These are phyloP conservation scores for Paecilomyces niveus DNA, from an alignment of 2,329 filamentous ascomycete genomes.

Conservation along the genomic window DNA sequence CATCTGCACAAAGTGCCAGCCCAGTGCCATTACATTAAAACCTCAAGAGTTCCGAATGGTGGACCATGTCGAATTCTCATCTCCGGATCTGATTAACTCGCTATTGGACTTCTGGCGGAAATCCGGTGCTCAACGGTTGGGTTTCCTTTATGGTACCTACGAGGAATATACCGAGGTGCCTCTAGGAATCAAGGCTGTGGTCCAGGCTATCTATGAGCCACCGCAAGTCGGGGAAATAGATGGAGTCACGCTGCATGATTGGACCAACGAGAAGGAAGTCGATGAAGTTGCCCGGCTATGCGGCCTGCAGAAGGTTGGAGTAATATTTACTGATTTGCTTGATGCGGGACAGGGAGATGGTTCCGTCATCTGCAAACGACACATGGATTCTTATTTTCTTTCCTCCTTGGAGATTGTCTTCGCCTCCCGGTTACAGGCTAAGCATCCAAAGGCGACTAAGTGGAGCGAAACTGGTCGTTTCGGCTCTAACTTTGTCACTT, in stretches of 20 bases:
- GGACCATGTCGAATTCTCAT: slow-evolving; percentile 94
- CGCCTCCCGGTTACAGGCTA: slow-evolving; percentile 77
- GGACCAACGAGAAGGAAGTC: slow-evolving; percentile 76
- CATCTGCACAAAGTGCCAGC: slow-evolving; percentile 97
- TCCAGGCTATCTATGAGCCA: slow-evolving; percentile 95
- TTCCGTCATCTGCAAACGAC: slow-evolving; percentile 86
- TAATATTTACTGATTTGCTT: slow-evolving; percentile 89
- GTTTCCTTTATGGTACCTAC: slow-evolving; percentile 86
- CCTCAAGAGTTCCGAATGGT: slow-evolving; percentile 94
- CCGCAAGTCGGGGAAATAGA: slow-evolving; percentile 86
- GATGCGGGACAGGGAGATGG: slow-evolving; percentile 77
- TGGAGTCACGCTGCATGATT: slow-evolving; percentile 75
- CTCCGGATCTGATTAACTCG: slow-evolving; percentile 75
- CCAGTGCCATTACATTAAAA: slow-evolving; percentile 90
- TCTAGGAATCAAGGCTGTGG: slow-evolving; percentile 86
- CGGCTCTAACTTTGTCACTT: slow-evolving; percentile 95
- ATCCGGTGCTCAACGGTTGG: slow-evolving; percentile 75
- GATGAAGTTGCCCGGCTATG: slow-evolving; percentile 75
- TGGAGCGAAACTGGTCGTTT: slow-evolving; percentile 95
- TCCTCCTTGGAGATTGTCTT: slow-evolving; percentile 90
- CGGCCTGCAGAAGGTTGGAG: slow-evolving; percentile 79
- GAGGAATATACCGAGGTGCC: slow-evolving; percentile 88
- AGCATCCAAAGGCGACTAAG: slow-evolving; percentile 82
- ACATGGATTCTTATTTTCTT: slow-evolving; percentile 90
- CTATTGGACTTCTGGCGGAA: slow-evolving; percentile 88